Evolutionary conservation across 495 filamentous ascomycete species (phyloP).

Genomic region (Penicillium subrubescens): DNA sequence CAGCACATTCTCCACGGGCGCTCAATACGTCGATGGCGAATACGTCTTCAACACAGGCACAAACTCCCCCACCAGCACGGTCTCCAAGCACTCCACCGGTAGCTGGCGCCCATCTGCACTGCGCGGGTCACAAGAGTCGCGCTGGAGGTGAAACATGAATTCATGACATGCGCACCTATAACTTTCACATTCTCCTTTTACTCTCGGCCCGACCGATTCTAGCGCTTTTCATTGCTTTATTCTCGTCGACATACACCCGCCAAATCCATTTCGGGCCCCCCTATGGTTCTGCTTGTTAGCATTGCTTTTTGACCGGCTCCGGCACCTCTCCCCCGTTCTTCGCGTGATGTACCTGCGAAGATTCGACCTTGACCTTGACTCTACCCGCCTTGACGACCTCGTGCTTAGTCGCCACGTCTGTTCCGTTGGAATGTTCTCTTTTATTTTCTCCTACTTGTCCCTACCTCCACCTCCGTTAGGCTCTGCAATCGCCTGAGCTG

Average conservation of each 20-base stretch:
- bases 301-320: conserved; percentile 8
- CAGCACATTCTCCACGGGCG: conserved; percentile 81
- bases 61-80: conserved; percentile 42
- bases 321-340: conserved; percentile 10
- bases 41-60: conserved; percentile 65
- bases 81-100: conserved; percentile 48
- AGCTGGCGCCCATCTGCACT: conserved; percentile 42
- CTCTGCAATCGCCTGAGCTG: background rate
- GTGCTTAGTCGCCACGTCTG: conserved; percentile 18
- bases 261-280: background rate
- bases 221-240: background rate
- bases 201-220: conserved; percentile 1
- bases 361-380: background rate
- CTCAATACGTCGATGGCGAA: conserved; percentile 89
- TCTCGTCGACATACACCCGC: background rate
- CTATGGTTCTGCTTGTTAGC: background rate
- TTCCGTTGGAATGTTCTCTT: conserved; percentile 14
- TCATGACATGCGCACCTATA: background rate
- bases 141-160: conserved; percentile 28
- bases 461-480: background rate
- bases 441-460: background rate
- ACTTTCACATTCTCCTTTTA: background rate
- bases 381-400: conserved; percentile 11
- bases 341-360: conserved; percentile 28
- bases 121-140: conserved; percentile 33